Base-by-base conservation (phyloP, 257 asterid species). In the Avicennia marina region DNA sequence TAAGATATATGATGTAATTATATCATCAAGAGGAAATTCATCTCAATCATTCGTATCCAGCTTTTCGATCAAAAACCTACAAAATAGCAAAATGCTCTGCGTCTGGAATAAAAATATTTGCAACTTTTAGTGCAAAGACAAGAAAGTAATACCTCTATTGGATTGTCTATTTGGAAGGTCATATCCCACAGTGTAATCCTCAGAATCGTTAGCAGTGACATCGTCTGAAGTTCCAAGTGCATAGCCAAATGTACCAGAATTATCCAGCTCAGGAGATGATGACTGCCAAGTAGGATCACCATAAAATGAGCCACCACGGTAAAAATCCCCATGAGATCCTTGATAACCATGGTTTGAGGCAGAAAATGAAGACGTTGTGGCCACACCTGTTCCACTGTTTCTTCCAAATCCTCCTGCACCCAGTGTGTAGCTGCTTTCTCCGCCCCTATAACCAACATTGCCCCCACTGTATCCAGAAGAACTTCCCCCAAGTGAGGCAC, bases 211-310 rank as follows among this genome's bases (percentile, higher is more conserved):
- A 42, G 75, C 64, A 52, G 74, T 27, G n/a, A 58, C 68, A 54
- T 81, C 80, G 65, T 77, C 79, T 19, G 74, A 53, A 58, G 64
- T 72, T 42, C 72, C 78, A 67, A 78, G 70, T 7, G 60, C 73
- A 70, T 71, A 81, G 53, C 76, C 82, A 58, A 78, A 76, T 5
- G 85, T 66, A 25, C 74, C 72, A 13, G 81, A 22, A 72, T 61
- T 59, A 34, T 72, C 76, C 33, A 75, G 68, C 72, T 72, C 80
- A 25, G 85, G 72, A 29, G 71, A 62, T 1, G 79, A 21, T 11
- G 78, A 56, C 56, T 57, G 80, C 88, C 88, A 81, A 40, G 88
- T 78, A 11, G 77, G 76, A 55, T 81, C 88, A 26, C 79, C 85
- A 54, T 77, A 81, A 36, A 65, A 72, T 25, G 72, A 77, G 22